Evolutionary conservation across 1,284 basidiomycete genomes (phyloP).

Genomic region (Bondarzewia mesenterica): DNA sequence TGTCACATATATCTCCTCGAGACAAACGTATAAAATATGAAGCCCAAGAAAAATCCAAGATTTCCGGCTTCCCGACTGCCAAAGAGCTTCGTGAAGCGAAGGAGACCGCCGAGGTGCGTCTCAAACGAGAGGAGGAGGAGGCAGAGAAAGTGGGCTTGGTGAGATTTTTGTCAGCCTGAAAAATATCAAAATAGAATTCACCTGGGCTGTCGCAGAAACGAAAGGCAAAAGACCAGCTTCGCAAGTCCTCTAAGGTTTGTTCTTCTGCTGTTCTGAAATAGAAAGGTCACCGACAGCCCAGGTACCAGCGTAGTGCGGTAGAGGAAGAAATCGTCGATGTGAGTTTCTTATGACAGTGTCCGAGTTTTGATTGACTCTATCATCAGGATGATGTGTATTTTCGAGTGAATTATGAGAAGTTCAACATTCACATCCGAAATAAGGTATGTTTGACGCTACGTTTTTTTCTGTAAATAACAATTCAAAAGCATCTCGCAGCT

Average conservation of each 20-base stretch:
- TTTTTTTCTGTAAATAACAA: not conserved
- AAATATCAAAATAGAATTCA: not conserved
- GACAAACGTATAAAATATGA: conserved; percentile 73
- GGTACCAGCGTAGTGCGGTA: conserved; percentile 34
- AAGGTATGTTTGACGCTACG: conserved; percentile 41
- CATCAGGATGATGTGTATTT: conserved; percentile 66
- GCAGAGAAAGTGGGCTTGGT: conserved; percentile 67
- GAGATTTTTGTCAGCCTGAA: conserved; percentile 21
- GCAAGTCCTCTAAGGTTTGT: conserved; percentile 43
- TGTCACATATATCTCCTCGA: conserved; percentile 66
- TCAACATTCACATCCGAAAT: conserved; percentile 85
- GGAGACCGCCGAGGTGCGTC: conserved; percentile 49
- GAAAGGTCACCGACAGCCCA: conserved; percentile 9
- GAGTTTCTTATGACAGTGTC: conserved; percentile 19
- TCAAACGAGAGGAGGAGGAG: conserved; percentile 64
- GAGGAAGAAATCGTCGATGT: conserved; percentile 65
- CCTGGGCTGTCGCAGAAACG: conserved; percentile 40
- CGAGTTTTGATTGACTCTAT: not conserved
- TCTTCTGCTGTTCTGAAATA: not conserved
- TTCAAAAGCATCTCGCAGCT: conserved; percentile 39
- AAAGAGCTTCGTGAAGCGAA: conserved; percentile 66
- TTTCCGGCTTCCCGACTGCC: conserved; percentile 65
- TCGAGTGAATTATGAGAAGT: conserved; percentile 83
- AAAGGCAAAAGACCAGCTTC: conserved; percentile 42
- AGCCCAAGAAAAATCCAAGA: conserved; percentile 63